phyloP scores from a whole-genome alignment of 225 moss, liverwort and hornwort genomes.

The Bryum argenteum region DNA sequence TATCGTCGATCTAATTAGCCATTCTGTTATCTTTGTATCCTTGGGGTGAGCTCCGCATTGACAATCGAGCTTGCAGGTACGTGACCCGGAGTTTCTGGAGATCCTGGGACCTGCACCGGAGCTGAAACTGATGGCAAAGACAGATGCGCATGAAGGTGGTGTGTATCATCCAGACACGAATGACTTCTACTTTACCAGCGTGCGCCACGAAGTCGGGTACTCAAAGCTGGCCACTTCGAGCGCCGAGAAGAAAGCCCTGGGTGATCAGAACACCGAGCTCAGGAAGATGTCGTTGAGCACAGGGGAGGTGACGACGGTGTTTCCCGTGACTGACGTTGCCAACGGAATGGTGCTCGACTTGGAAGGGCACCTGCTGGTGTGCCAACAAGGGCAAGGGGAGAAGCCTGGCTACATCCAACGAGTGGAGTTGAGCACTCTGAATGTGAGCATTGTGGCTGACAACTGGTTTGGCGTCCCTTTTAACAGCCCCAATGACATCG shows the following conservation, averaged over 20 bases:
- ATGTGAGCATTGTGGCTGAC: slow-evolving; percentile 56
- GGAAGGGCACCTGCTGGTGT: slow-evolving; percentile 61
- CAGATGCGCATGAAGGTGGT: slow-evolving; percentile 74
- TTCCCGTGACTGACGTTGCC: slow-evolving; percentile 61
- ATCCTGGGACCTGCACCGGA: slow-evolving; percentile 62
- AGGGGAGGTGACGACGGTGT: slow-evolving; percentile 48
- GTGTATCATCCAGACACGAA: slow-evolving; percentile 63
- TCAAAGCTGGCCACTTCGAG: slow-evolving; percentile 35
- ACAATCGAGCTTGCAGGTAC: slow-evolving; percentile 47
- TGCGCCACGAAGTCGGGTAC: slow-evolving; percentile 41
- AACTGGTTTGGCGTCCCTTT: slow-evolving; percentile 72
- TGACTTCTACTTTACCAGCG: slow-evolving; percentile 62
- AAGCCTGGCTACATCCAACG: slow-evolving; percentile 66
- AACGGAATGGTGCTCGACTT: slow-evolving; percentile 73
- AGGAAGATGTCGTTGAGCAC: slow-evolving; percentile 56
- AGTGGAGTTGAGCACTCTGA: slow-evolving; percentile 50
- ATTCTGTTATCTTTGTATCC: background rate
- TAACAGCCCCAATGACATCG: slow-evolving; percentile 74
- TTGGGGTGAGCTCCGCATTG: background rate
- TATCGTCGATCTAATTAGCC: too few relatives aligned
- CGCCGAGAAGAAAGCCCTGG: slow-evolving; percentile 40
- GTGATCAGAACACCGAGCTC: slow-evolving; percentile 46
- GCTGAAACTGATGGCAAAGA: slow-evolving; percentile 45
- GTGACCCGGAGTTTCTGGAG: slow-evolving; percentile 62
- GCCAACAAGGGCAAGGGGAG: slow-evolving; percentile 58